phyloP scores from a whole-genome alignment of 192 early-diverging fungal genomes.

The Coemansia sp. region DNA sequence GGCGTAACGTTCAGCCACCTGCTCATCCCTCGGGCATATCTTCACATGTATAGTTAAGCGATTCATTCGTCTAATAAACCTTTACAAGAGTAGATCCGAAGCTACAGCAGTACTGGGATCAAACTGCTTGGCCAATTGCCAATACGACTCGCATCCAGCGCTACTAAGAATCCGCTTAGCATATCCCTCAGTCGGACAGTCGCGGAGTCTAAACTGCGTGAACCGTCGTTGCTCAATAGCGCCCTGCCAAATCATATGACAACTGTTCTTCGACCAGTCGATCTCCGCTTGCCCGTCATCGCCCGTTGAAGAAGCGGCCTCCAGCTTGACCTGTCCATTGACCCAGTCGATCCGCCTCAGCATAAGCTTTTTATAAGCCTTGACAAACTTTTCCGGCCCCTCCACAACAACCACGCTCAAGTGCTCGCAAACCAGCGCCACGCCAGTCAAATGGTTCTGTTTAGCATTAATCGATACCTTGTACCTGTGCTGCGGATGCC shows the following conservation, averaged over 20 bases:
- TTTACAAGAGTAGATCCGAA: slow-evolving; percentile 1
- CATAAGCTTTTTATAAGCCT: slow-evolving; percentile 97
- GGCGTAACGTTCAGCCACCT: slow-evolving; percentile 1
- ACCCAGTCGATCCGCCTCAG: slow-evolving; percentile 93
- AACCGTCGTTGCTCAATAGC: slow-evolving; percentile 78
- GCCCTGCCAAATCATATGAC: slow-evolving; percentile 95
- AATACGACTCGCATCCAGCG: slow-evolving; percentile 78
- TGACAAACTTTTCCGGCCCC: slow-evolving; percentile 86
- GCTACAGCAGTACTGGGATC: slow-evolving; percentile 13
- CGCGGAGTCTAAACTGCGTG: slow-evolving; percentile 71
- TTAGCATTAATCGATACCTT: slow-evolving; percentile 92
- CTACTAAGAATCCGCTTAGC: slow-evolving; percentile 74
- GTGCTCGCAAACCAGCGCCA: slow-evolving; percentile 72
- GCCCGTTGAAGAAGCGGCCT: slow-evolving; percentile 30
- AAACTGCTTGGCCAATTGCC: slow-evolving; percentile 75
- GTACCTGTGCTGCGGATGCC: slow-evolving; percentile 80
- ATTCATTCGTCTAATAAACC: neutral
- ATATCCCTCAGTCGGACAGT: slow-evolving; percentile 72
- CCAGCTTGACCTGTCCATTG: slow-evolving; percentile 47
- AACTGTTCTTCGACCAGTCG: slow-evolving; percentile 69
- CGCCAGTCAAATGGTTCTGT: slow-evolving; percentile 84
- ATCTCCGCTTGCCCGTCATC: slow-evolving; percentile 16
- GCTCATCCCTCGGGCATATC: slow-evolving; percentile 1
- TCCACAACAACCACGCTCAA: slow-evolving; percentile 89
- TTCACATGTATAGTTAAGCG: neutral